These are phyloP conservation scores for Davidsoniella eucalypti DNA, from an alignment of 2,329 filamentous ascomycete species.

Conservation along the genomic window DNA sequence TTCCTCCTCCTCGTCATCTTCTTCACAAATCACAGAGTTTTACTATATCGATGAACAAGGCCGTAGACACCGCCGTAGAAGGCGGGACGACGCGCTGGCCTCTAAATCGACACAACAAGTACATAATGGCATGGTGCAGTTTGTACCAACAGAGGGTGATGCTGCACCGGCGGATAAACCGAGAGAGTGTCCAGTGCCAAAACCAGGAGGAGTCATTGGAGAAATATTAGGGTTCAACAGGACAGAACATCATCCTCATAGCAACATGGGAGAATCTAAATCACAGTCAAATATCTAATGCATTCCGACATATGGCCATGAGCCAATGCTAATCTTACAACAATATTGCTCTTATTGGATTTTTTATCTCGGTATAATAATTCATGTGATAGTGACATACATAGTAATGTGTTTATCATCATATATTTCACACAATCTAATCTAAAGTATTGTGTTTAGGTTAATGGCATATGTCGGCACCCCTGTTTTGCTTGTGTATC, in stretches of 20 bases:
- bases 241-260: constrained; percentile 8
- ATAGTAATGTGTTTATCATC: too few species aligned
- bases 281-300: constrained; percentile 1
- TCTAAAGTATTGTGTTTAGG: too few species aligned
- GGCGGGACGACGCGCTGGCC: constrained; percentile 22
- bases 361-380: too few species aligned
- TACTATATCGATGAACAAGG: constrained; percentile 11
- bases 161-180: constrained; percentile 19
- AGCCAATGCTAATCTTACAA: too few species aligned
- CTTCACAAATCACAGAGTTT: constrained; percentile 5
- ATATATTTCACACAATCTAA: too few species aligned
- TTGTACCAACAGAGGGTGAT: constrained; percentile 24
- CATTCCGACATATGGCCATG: too few species aligned
- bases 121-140: constrained; percentile 32
- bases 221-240: constrained; percentile 55
- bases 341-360: background rate
- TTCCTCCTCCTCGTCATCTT: background rate
- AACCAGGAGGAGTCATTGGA: constrained; percentile 64
- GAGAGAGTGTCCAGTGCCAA: constrained; percentile 82
- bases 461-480: too few species aligned
- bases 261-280: constrained; percentile 13
- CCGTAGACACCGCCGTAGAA: constrained; percentile 8
- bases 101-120: constrained; percentile 19
- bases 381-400: too few species aligned
- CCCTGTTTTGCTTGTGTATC: too few species aligned